Evolutionary conservation across 1,139 yeast genomes (phyloP), one percentile per base, ranked within the genome.

Genomic region (Entelexis sorbosivorans): DNA sequence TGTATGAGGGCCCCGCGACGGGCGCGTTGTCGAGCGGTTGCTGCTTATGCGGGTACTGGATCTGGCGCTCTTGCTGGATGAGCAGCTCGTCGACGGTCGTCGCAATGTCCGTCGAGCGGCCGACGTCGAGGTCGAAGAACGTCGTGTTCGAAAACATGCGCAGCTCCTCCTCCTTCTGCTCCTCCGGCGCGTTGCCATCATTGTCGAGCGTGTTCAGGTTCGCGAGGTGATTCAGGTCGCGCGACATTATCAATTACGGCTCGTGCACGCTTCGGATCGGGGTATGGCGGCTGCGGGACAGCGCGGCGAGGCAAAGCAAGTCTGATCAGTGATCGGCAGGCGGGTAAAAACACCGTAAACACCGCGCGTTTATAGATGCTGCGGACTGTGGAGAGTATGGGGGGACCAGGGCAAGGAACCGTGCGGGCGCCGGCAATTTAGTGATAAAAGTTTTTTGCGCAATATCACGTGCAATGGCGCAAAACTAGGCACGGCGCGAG

Each of bases 121-220:
- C 74, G 60, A 70, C 64, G 52, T 70, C 74, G 53, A 70, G 66
- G 60, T 70, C 73, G 58, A 70, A 70, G 58, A 70, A 70, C 50
- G 69, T 68, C 38, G 73, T 70, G 58, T 70, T 69, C 46, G 73
- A 59, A 59, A 70, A 70, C 48, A 70, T 63, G 43, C 68, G 62
- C 50, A 71, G 64, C 55, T 70, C 73, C 49, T 67, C 73, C 46
- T 66, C 68, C 44, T 54, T 51, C 31, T 49, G 50, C 38, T 48
- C 54, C 26, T 51, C 53, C n/a, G 45, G 38, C 31, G 35, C 28
- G 28, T 49, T 39, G 31, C 47, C 44, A 40, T 47, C 49, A 24
- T 44, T 26, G 38, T 49, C 57, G 14, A 54, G 54, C 40, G 57
- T 40, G 45, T 54, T 54, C 38, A 54, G 48, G 51, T 40, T 53